Percentiles rank a stretch among this genome's conserved stretches.
Conservation (phyloP, 495 filamentous ascomycete species). For the Neurospora discreta region DNA sequence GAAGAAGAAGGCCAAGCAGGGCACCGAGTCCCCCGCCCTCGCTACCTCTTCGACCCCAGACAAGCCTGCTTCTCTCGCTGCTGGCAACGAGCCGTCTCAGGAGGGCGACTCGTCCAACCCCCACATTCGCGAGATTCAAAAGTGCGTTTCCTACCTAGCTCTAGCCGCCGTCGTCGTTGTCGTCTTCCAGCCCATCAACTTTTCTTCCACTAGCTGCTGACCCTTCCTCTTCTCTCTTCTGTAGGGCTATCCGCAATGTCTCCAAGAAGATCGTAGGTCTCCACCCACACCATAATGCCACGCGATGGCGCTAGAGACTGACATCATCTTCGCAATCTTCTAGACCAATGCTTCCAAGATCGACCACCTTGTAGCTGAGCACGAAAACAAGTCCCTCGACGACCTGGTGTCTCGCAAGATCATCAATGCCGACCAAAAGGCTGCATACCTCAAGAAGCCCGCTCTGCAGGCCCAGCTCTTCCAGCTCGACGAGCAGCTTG, state of each 20-base stretch:
- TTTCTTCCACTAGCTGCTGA: slow-evolving; percentile 2
- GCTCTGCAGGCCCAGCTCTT: slow-evolving; percentile 58
- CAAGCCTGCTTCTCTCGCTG: slow-evolving; percentile 25
- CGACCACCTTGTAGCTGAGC: slow-evolving; percentile 64
- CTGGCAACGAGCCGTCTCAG: slow-evolving; percentile 34
- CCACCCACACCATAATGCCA: neutral
- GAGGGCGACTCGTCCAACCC: slow-evolving; percentile 53
- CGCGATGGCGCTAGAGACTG: slow-evolving; percentile 3
- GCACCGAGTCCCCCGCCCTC: slow-evolving; percentile 37
- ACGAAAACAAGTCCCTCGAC: slow-evolving; percentile 66
- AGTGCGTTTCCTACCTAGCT: slow-evolving; percentile 41
- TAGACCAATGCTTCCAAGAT: slow-evolving; percentile 71
- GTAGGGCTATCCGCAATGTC: slow-evolving; percentile 71
- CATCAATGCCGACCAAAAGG: slow-evolving; percentile 89
- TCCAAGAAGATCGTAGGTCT: slow-evolving; percentile 76
- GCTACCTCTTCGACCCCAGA: slow-evolving; percentile 29
- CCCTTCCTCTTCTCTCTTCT: slow-evolving; percentile 12
- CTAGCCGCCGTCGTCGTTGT: neutral
- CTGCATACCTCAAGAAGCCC: slow-evolving; percentile 84
- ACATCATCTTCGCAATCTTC: slow-evolving; percentile 8
- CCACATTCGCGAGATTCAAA: slow-evolving; percentile 77
- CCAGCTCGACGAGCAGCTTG: slow-evolving; percentile 75
- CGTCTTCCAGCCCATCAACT: neutral
- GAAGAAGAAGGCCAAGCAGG: slow-evolving; percentile 65
- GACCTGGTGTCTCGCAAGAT: slow-evolving; percentile 71